phyloP scores from a whole-genome alignment of 805 yeast genomes.

The Debaryomyces hansenii region DNA sequence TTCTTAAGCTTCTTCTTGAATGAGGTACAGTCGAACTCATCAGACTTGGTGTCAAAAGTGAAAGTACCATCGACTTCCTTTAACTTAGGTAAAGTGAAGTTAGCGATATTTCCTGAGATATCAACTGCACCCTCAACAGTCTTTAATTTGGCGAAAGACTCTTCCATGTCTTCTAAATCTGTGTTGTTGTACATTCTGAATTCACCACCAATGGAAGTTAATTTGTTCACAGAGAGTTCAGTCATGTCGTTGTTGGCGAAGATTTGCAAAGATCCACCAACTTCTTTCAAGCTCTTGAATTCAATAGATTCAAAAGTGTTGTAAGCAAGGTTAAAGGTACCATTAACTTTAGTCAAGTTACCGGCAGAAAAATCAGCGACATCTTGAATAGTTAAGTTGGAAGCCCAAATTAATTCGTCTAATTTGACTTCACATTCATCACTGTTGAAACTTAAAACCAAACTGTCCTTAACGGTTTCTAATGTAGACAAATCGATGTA shows the following conservation, averaged over 20 bases:
- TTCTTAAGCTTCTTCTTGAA: conserved; percentile 32
- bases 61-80: conserved; percentile 44
- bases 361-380: conserved; percentile 28
- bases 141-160: conserved; percentile 27
- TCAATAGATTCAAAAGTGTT: conserved; percentile 35
- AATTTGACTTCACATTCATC: conserved; percentile 34
- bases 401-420: conserved; percentile 39
- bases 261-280: conserved; percentile 41
- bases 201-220: conserved; percentile 41
- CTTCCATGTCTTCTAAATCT: conserved; percentile 30
- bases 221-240: conserved; percentile 24
- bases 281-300: conserved; percentile 28
- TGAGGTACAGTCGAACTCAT: conserved; percentile 36
- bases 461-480: conserved; percentile 31
- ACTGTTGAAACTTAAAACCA: conserved; percentile 42
- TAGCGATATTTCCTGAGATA: conserved; percentile 36
- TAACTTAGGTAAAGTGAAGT: conserved; percentile 39
- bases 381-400: conserved; percentile 46
- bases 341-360: conserved; percentile 39
- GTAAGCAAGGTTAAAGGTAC: conserved; percentile 39
- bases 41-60: conserved; percentile 30
- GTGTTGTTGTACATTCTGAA: conserved; percentile 42
- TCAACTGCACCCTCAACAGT: conserved; percentile 42
- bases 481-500: conserved; percentile 32
- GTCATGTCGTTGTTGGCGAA: conserved; percentile 44